Conservation (phyloP, 768 basidiomycete genomes). For the Cantharellus anzutake region DNA sequence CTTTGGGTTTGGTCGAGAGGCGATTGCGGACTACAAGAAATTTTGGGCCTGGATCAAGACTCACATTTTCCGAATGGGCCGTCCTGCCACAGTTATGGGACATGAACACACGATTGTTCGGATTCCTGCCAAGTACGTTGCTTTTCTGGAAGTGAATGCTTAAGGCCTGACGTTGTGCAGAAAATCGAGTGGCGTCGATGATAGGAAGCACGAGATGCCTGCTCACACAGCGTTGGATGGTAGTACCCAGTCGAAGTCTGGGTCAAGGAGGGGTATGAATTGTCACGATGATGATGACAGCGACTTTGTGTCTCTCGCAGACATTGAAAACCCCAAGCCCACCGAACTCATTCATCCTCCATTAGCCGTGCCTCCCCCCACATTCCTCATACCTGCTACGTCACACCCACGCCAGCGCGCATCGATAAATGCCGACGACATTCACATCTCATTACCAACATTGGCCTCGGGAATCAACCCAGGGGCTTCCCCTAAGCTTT, state of each 20-base stretch:
- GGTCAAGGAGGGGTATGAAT: no score
- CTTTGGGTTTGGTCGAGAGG: not conserved
- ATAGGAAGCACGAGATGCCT: no score
- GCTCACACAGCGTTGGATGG: no score
- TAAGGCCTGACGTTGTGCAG: no score
- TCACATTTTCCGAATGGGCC: not conserved
- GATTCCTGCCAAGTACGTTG: not conserved
- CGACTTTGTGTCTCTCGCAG: not conserved
- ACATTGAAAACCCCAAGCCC: not conserved
- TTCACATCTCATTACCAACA: no score
- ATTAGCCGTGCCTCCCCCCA: not conserved
- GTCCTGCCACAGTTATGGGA: not conserved
- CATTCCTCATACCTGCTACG: not conserved
- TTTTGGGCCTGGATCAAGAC: not conserved
- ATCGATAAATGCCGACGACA: no score
- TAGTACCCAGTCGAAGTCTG: no score
- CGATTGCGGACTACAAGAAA: not conserved
- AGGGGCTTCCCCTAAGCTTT: no score
- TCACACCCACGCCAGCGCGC: not conserved
- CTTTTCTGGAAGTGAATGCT: no score
- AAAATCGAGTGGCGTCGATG: no score
- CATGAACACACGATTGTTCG: not conserved
- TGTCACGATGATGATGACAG: not conserved
- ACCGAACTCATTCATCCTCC: no score
- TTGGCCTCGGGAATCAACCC: no score